Base-by-base conservation (phyloP, 768 basidiomycete genomes). In the Hypholoma fasciculare region DNA sequence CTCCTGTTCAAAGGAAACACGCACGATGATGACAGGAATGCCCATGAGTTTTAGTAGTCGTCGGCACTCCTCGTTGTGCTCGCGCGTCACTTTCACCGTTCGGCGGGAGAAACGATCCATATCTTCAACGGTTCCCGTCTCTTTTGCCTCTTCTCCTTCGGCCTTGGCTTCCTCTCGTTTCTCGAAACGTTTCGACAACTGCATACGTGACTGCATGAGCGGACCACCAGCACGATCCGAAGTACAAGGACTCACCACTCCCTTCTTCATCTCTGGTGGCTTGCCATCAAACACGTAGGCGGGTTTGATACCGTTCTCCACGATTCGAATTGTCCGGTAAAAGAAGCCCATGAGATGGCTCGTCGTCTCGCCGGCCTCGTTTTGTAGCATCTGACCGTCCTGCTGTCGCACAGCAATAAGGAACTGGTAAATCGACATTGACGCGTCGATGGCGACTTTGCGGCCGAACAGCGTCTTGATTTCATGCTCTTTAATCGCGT, bases 261-360 rank as follows among this genome's bases (percentile, higher is more conserved):
- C 94, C 56, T 94, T 89, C 77, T 99, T 99, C 76, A 99, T 74
- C 66, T 98, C 95, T 47, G 97, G 97, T 2, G 97, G 97, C 72
- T 96, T 96, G 19, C 97, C 97, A 72, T 99, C 97, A 63, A 99
- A 99, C 36, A 99, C 94, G 72, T 98, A 98, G 36, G 90, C 90
- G 0, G 96, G 96, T 68, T 99, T 99, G 70, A 99, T 94, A 3
- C 97, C 97, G 63, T 98, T 96, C 75, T 99, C 97, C 16, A 96
- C 96, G 71, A 99, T 98, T 20, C 97, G 84, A 58, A 99, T 92
- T 0, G 97, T 99, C 39, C 96, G 84, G 68, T 98, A 98, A 77
- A 99, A 99, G 72, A 98, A 90, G 0, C 97, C 97, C 95, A 98
- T 98, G 11, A 99, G 79, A 74, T 99, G 96, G 75, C 94, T 96